phyloP scores from a whole-genome alignment of 2,329 filamentous ascomycete genomes.

The Penicillium capsulatum region DNA sequence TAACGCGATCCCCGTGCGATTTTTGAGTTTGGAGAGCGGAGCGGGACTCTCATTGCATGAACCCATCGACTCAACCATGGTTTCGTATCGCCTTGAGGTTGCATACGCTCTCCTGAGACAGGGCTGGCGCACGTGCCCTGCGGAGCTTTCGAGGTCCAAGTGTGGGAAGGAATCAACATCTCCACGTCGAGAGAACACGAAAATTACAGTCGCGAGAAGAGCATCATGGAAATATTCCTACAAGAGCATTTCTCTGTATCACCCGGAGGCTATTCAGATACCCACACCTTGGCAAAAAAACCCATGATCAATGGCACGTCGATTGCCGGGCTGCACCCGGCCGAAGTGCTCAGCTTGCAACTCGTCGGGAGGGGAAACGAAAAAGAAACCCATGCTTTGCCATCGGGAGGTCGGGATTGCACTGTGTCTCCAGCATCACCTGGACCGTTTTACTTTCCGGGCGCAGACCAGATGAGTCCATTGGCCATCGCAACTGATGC shows the following conservation, averaged over 20 bases:
- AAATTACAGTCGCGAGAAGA: not conserved
- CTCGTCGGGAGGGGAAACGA: conserved; percentile 8
- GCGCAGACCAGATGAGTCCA: conserved; percentile 3
- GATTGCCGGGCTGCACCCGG: conserved; percentile 17
- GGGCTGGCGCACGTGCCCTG: conserved; percentile 18
- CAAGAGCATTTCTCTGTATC: no score
- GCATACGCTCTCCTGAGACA: conserved; percentile 14
- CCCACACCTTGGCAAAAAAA: no score
- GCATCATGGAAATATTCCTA: not conserved
- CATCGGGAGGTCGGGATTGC: conserved; percentile 6
- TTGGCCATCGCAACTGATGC: conserved; percentile 7
- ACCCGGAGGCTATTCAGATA: no score
- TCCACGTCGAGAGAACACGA: conserved; percentile 4
- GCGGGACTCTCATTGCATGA: conserved; percentile 9
- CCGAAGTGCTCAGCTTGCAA: conserved; percentile 11
- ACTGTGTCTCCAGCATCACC: conserved; percentile 1
- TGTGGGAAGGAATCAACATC: conserved; percentile 5
- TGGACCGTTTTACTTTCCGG: conserved; percentile 8
- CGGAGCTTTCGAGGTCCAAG: not conserved
- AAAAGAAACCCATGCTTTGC: conserved; percentile 1
- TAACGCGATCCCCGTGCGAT: not conserved
- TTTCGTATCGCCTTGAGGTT: conserved; percentile 12
- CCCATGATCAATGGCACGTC: conserved; percentile 10
- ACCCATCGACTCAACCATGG: conserved; percentile 17
- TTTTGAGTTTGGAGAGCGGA: conserved; percentile 12